A percentile compares a stretch with the other conserved stretches of the same genome.
Evolutionary conservation across 2,329 filamentous ascomycete species (phyloP).

Genomic region (Coniochaeta hoffmannii): DNA sequence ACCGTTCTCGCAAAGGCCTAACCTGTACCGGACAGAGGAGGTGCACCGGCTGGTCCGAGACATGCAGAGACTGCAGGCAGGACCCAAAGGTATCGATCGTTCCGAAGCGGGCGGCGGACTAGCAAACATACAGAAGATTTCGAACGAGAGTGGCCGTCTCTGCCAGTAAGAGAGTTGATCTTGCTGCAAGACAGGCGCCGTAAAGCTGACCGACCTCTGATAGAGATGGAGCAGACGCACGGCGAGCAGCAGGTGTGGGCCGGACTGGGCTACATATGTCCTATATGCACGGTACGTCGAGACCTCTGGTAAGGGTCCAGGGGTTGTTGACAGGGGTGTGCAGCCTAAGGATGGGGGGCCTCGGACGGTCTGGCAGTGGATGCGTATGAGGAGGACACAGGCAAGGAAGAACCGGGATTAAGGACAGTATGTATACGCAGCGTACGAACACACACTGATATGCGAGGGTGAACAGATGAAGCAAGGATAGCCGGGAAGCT

Average conservation of each 20-base stretch:
- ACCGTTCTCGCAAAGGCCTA: background rate
- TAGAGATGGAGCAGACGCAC: slow-evolving; percentile 20
- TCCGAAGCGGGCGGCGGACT: background rate
- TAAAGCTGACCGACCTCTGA: slow-evolving; percentile 20
- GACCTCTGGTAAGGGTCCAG: slow-evolving; percentile 29
- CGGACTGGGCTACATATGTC: slow-evolving; percentile 20
- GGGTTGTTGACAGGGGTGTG: slow-evolving; percentile 16
- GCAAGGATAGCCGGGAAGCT: background rate
- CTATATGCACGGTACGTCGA: slow-evolving; percentile 26
- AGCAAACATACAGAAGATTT: slow-evolving; percentile 5
- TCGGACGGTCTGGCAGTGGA: slow-evolving; percentile 23
- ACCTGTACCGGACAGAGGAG: background rate
- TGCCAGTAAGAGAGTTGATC: slow-evolving; percentile 11
- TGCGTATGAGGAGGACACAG: slow-evolving; percentile 7
- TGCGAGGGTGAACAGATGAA: background rate
- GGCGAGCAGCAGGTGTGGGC: slow-evolving; percentile 15
- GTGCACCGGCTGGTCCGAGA: background rate
- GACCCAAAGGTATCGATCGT: background rate
- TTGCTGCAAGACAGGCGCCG: slow-evolving; percentile 23
- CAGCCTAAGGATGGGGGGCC: slow-evolving; percentile 15
- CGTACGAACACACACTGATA: background rate
- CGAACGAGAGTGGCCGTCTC: slow-evolving; percentile 4
- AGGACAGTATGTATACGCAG: background rate
- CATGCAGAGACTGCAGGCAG: background rate
- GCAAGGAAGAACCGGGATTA: slow-evolving; percentile 7